Evolutionary conservation across 2,329 filamentous ascomycete genomes (phyloP), one percentile per base, ranked within the genome.

Genomic region (Hawksworthiomyces lignivorus): DNA sequence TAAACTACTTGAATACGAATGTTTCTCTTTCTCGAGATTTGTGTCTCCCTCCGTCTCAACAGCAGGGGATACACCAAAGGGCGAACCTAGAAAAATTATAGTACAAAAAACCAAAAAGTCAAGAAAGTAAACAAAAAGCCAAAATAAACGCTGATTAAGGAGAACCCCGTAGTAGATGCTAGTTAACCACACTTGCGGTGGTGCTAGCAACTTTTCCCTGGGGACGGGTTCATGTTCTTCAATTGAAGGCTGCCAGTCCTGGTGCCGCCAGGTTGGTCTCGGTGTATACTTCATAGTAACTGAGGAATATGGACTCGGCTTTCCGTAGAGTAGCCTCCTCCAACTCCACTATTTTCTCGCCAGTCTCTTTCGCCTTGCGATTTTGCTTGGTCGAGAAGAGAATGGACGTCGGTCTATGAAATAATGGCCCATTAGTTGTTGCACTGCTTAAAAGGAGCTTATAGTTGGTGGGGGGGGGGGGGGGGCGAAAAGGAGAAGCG

Each of bases 201-300:
- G 7, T 38, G 27, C 19, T 12, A 18, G n/a, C 9, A 20, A 14
- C 14, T 15, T 7, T 22, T 10, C n/a, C n/a, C n/a, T n/a, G n/a
- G n/a, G n/a, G n/a, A n/a, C n/a, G n/a, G n/a, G n/a, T n/a, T n/a
- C n/a, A n/a, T n/a, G n/a, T n/a, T 35, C 24, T 29, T 44, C 24
- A 54, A 11, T 77, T 64, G 54, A 77, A 79, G 35, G 65, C 59
- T 7, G 69, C 72, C 4, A 65, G 66, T 4, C 73, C 75, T 48
- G 68, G 67, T 0, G 67, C 67, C 32, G 64, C 65, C 10, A 64
- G 50, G 36, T 68, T 64, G 3, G 67, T 62, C 35, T 74, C 72
- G 28, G 51, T 54, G 39, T 73, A 68, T 22, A 70, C 64, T 51
- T 78, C 67, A 50, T 73, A 79, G 52, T 71, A 79, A 46, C 60